Percentiles rank a stretch among this genome's conserved stretches.
These are phyloP conservation scores for Ogataea saltuana DNA, from an alignment of 805 yeast species.

Conservation along the genomic window DNA sequence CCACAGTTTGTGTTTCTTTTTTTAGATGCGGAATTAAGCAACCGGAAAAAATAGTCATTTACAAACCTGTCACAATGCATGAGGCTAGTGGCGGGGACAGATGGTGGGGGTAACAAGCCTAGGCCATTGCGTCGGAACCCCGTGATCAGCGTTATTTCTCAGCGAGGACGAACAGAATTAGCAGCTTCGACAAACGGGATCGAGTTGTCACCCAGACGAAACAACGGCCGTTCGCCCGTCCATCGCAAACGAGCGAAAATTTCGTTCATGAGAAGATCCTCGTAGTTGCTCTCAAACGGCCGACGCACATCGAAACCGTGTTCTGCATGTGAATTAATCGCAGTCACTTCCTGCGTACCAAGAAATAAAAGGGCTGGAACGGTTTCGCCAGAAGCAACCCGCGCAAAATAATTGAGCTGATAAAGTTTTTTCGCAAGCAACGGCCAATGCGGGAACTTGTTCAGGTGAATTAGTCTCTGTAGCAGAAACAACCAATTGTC, in stretches of 20 bases:
- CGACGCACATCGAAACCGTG: slow-evolving; percentile 15
- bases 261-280: slow-evolving; percentile 15
- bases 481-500: slow-evolving; percentile 12
- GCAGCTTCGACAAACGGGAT: slow-evolving; percentile 16
- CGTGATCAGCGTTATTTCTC: neutral
- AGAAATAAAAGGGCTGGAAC: neutral
- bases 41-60: no score
- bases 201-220: slow-evolving; percentile 11
- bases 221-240: slow-evolving; percentile 12
- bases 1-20: slow-evolving; percentile 5
- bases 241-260: slow-evolving; percentile 16
- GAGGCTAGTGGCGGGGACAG: no score
- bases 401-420: slow-evolving; percentile 10
- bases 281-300: slow-evolving; percentile 16
- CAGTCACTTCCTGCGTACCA: slow-evolving; percentile 8
- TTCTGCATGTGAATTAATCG: slow-evolving; percentile 7
- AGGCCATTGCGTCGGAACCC: no score
- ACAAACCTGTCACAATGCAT: no score
- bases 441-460: slow-evolving; percentile 14
- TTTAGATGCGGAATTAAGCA: no score
- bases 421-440: slow-evolving; percentile 17
- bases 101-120: no score
- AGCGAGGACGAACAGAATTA: no score
- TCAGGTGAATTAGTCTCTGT: slow-evolving; percentile 2
- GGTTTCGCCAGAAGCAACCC: neutral